Evolutionary conservation across 208 protist genomes (phyloP).

Genomic region (Leishmania guyanensis): DNA sequence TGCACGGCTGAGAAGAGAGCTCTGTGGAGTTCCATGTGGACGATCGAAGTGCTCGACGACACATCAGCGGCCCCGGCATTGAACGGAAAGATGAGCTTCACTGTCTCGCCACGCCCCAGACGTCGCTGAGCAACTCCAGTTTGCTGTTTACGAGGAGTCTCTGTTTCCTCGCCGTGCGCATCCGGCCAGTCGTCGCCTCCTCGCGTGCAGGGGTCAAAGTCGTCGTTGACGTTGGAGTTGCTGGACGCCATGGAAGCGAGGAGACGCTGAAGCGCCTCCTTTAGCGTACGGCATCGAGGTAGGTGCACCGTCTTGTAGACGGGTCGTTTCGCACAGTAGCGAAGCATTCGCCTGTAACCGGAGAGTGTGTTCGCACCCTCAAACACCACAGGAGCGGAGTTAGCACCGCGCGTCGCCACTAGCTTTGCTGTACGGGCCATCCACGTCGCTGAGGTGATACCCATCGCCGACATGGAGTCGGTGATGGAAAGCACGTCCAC

Average conservation of each 20-base stretch:
- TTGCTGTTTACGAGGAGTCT: neutral
- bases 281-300: neutral
- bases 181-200: neutral
- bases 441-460: constrained; percentile 20
- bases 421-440: neutral
- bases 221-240: neutral
- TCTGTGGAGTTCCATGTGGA: neutral
- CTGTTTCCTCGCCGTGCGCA: neutral
- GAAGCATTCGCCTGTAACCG: constrained; percentile 21
- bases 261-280: constrained; percentile 2
- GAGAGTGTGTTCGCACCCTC: constrained; percentile 2
- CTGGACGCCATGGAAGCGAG: neutral
- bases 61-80: neutral
- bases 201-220: neutral
- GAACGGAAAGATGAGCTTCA: constrained; percentile 8
- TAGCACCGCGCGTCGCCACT: neutral
- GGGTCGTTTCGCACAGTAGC: constrained; percentile 14
- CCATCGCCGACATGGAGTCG: constrained; percentile 4
- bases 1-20: neutral
- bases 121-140: neutral
- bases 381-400: constrained; percentile 7
- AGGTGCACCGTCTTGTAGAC: constrained; percentile 9
- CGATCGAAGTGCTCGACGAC: neutral
- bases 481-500: constrained; percentile 17
- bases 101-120: neutral